Conservation (phyloP, 768 basidiomycete genomes). For the Coprinopsis sp. region DNA sequence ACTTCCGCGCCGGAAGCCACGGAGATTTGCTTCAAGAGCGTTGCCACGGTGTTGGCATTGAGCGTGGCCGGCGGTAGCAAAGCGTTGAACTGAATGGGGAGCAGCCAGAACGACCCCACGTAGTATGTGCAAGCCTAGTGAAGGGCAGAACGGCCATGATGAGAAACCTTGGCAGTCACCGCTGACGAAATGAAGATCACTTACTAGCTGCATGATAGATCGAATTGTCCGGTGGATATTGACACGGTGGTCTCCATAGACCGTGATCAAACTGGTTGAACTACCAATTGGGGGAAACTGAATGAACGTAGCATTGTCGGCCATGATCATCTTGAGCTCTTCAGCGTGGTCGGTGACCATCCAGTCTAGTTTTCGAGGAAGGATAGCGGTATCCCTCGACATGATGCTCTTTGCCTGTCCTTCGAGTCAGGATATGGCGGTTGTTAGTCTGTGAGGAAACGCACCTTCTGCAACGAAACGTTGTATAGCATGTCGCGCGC, state of each 20-base stretch:
- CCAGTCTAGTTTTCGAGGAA: conserved; percentile 98
- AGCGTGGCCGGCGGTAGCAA: conserved; percentile 78
- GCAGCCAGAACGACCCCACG: conserved; percentile 94
- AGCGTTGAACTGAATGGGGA: conserved; percentile 91
- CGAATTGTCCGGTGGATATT: conserved; percentile 93
- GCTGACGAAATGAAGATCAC: conserved; percentile 26
- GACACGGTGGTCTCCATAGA: conserved; percentile 90
- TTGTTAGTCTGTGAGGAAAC: conserved; percentile 16
- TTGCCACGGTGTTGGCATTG: conserved; percentile 77
- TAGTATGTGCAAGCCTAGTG: conserved; percentile 89
- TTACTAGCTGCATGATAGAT: conserved; percentile 89
- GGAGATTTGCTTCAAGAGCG: conserved; percentile 83
- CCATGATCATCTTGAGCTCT: conserved; percentile 89
- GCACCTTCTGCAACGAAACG: conserved; percentile 79
- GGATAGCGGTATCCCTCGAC: conserved; percentile 88
- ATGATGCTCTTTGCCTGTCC: conserved; percentile 80
- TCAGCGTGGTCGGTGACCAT: conserved; percentile 96
- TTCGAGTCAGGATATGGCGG: conserved; percentile 1
- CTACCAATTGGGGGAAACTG: conserved; percentile 91
- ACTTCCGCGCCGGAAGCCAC: conserved; percentile 87
- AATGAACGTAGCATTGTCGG: conserved; percentile 94
- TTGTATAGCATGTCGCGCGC: conserved; percentile 95
- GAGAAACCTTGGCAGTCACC: not conserved
- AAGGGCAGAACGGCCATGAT: not conserved
- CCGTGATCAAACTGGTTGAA: conserved; percentile 87